Percentiles rank a stretch among this genome's conserved stretches.
These are phyloP conservation scores for Aureobasidium namibiae DNA, from an alignment of 2,329 filamentous ascomycete genomes.

Conservation along the genomic window DNA sequence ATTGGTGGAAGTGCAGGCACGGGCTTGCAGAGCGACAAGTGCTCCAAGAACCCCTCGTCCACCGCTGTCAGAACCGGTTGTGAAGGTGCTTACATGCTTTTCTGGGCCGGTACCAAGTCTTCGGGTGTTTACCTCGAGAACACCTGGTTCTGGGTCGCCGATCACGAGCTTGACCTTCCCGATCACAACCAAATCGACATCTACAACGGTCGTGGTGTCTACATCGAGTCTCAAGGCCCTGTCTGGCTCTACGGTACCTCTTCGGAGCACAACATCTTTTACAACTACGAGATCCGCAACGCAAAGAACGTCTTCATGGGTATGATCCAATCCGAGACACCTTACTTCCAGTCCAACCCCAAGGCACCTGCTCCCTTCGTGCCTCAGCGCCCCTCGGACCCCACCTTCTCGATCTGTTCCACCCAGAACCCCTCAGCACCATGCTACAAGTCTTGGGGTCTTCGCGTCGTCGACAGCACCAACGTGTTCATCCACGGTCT, in stretches of 20 bases:
- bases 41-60: conserved; percentile 64
- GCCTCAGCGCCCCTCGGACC: conserved; percentile 36
- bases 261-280: conserved; percentile 59
- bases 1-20: conserved; percentile 83
- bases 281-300: conserved; percentile 59
- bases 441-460: conserved; percentile 34
- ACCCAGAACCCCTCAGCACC: conserved; percentile 16
- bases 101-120: conserved; percentile 47
- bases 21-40: conserved; percentile 70
- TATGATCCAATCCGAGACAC: conserved; percentile 60
- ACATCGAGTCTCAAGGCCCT: conserved; percentile 66
- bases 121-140: conserved; percentile 74
- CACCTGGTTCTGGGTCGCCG: conserved; percentile 84
- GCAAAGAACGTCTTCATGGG: conserved; percentile 56
- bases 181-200: conserved; percentile 83
- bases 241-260: conserved; percentile 66
- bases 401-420: conserved; percentile 32
- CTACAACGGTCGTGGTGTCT: conserved; percentile 78
- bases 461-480: conserved; percentile 32
- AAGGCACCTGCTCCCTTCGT: conserved; percentile 50
- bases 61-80: conserved; percentile 59
- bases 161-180: conserved; percentile 91
- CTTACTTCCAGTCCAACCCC: conserved; percentile 63
- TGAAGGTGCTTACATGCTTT: conserved; percentile 60
- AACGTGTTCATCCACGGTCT: conserved; percentile 39